phyloP scores from a whole-genome alignment of 805 yeast species.

The Wickerhamomyces tratensis region DNA sequence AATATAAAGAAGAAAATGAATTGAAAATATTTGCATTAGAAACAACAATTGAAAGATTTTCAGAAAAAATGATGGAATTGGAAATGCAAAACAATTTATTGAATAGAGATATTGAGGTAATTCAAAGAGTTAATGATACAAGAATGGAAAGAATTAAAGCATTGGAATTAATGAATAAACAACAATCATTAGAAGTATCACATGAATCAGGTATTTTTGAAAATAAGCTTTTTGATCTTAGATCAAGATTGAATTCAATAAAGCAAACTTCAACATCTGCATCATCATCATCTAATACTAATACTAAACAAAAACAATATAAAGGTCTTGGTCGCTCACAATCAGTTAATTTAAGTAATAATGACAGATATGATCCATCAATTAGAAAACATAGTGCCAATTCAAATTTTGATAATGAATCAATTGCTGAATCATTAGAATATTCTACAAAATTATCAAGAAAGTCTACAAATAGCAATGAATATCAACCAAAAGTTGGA shows the following conservation, averaged over 20 bases:
- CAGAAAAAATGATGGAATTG: slow-evolving; percentile 49
- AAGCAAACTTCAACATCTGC: slow-evolving; percentile 7
- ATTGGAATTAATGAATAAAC: slow-evolving; percentile 38
- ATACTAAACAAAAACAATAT: not conserved
- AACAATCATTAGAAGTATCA: slow-evolving; percentile 38
- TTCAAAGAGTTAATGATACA: slow-evolving; percentile 46
- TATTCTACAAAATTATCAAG: slow-evolving; percentile 1
- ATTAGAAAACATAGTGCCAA: not conserved
- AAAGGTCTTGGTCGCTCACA: not conserved
- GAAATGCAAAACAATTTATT: slow-evolving; percentile 51
- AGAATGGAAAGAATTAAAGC: slow-evolving; percentile 48
- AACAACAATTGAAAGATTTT: slow-evolving; percentile 45
- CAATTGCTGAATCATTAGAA: not conserved
- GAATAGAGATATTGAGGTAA: slow-evolving; percentile 43
- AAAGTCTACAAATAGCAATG: slow-evolving; percentile 1
- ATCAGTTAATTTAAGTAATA: not conserved
- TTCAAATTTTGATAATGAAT: not conserved
- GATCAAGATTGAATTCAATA: slow-evolving; percentile 16
- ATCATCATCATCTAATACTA: slow-evolving; percentile 1
- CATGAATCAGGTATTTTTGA: slow-evolving; percentile 43
- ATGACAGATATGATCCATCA: not conserved
- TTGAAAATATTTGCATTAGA: slow-evolving; percentile 46
- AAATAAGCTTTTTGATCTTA: slow-evolving; percentile 23
- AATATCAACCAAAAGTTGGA: slow-evolving; percentile 24
- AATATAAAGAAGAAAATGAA: slow-evolving; percentile 27